Evolutionary conservation across 1,284 basidiomycete genomes (phyloP).

Genomic region (Neonothopanus nambi): DNA sequence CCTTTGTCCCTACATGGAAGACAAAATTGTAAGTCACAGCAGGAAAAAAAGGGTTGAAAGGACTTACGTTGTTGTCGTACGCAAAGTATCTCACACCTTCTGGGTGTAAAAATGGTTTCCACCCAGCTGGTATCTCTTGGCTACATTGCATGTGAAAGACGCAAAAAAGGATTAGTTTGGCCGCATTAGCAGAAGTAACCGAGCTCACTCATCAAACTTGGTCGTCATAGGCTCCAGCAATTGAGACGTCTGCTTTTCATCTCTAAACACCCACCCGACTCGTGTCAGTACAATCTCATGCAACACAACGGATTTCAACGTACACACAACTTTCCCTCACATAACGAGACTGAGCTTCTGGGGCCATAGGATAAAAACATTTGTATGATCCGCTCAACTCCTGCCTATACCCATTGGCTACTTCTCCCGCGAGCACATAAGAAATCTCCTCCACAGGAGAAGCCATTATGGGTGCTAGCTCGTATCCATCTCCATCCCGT

Average conservation of each 20-base stretch:
- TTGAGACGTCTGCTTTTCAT: neutral
- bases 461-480: neutral
- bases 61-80: constrained; percentile 30
- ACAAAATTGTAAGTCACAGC: too few species aligned
- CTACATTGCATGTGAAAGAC: neutral
- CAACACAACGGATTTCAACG: neutral
- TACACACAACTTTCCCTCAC: constrained; percentile 5
- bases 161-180: neutral
- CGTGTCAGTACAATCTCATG: neutral
- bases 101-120: constrained; percentile 31
- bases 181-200: neutral
- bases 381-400: constrained; percentile 1
- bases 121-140: constrained; percentile 22
- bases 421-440: neutral
- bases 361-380: constrained; percentile 7
- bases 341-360: constrained; percentile 11
- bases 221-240: constrained; percentile 1
- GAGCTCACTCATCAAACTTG: neutral
- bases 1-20: too few species aligned
- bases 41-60: neutral
- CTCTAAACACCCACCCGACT: neutral
- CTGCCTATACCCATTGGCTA: neutral
- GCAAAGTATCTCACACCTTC: constrained; percentile 42
- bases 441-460: constrained; percentile 4
- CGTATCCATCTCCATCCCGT: neutral